Evolutionary conservation across 73 alveolate genomes (phyloP).

Genomic region (Durusdinium trenchii): DNA sequence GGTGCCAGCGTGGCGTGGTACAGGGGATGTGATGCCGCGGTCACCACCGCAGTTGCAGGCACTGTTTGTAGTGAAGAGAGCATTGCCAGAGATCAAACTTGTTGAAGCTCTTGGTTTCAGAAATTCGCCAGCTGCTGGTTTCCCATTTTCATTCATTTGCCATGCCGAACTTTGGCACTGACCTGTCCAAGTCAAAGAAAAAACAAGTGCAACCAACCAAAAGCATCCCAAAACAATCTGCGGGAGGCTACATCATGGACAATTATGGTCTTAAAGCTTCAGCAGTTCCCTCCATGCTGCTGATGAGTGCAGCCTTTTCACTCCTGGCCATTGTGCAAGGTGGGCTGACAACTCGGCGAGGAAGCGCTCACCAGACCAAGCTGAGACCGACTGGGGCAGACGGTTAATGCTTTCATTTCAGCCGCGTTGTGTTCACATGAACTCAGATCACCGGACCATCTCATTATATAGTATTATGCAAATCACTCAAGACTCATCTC

Average conservation of each 20-base stretch:
- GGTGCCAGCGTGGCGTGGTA: constrained; percentile 65
- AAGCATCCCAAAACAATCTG: too few relatives aligned
- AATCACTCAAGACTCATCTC: too few relatives aligned
- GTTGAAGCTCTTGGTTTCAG: too few relatives aligned
- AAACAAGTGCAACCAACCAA: too few relatives aligned
- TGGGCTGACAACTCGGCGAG: neutral
- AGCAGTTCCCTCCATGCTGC: constrained; percentile 61
- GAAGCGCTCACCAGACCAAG: too few relatives aligned
- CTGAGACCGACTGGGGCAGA: too few relatives aligned
- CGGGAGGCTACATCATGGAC: constrained; percentile 83
- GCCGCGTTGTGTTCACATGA: too few relatives aligned
- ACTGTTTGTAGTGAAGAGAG: neutral
- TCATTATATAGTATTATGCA: too few relatives aligned
- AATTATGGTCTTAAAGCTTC: constrained; percentile 64
- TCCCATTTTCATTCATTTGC: neutral
- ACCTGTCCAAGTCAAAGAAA: neutral
- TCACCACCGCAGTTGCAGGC: constrained; percentile 64
- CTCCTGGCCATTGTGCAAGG: constrained; percentile 53
- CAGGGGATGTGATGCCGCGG: constrained; percentile 75
- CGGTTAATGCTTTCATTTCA: too few relatives aligned
- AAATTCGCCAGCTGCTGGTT: neutral
- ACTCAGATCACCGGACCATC: too few relatives aligned
- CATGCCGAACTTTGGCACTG: neutral
- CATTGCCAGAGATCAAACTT: neutral
- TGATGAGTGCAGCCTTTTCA: constrained; percentile 53